A percentile compares a stretch with the other conserved stretches of the same genome.
Evolutionary conservation across 352 stramenopile species (phyloP).

Genomic region (Phytophthora uliginosa): DNA sequence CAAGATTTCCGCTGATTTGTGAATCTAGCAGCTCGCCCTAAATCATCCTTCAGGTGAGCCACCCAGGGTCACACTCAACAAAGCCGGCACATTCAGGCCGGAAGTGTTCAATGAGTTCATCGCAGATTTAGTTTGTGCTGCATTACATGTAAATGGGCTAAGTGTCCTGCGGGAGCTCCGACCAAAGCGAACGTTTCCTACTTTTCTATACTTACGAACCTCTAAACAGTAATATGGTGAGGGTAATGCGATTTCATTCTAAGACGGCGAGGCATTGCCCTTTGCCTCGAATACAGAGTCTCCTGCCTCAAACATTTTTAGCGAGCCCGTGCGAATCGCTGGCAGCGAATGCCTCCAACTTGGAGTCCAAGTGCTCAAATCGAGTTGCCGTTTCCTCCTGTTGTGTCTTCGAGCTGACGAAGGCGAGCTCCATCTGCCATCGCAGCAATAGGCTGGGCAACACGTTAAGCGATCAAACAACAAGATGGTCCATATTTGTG

Average conservation of each 20-base stretch:
- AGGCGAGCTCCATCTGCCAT: slow-evolving; percentile 18
- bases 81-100: background rate
- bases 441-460: slow-evolving; percentile 15
- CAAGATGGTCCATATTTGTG: background rate
- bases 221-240: background rate
- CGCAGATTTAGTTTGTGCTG: background rate
- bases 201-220: background rate
- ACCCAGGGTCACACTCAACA: background rate
- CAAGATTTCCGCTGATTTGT: background rate
- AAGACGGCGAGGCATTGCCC: background rate
- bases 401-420: slow-evolving; percentile 22
- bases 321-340: background rate
- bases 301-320: slow-evolving; percentile 19
- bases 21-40: background rate
- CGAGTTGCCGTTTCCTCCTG: slow-evolving; percentile 14
- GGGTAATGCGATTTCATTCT: background rate
- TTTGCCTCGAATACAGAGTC: background rate
- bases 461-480: slow-evolving; percentile 1
- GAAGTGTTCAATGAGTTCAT: background rate
- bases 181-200: background rate
- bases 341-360: background rate
- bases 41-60: background rate
- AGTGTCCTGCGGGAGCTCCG: no score
- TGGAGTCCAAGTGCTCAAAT: slow-evolving; percentile 31
- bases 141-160: background rate